A percentile compares a stretch with the other conserved stretches of the same genome.
These are phyloP conservation scores for Mycena belliarum DNA, from an alignment of 768 basidiomycete genomes.

Conservation along the genomic window DNA sequence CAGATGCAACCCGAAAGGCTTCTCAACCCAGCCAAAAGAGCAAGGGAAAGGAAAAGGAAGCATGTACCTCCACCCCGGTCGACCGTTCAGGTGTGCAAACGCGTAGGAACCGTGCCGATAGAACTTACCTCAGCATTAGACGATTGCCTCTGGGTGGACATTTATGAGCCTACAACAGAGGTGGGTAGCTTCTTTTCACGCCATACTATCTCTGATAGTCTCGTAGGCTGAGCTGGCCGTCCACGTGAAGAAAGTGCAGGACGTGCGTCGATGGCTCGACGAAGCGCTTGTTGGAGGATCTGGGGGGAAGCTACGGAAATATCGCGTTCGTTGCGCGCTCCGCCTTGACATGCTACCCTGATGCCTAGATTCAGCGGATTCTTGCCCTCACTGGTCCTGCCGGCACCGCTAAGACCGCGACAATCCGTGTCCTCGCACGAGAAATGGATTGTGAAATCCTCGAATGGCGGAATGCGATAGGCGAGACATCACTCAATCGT, in stretches of 20 bases:
- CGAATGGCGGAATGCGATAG: constrained; percentile 80
- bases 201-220: neutral
- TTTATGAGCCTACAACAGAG: constrained; percentile 61
- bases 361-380: constrained; percentile 57
- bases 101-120: neutral
- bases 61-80: neutral
- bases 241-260: constrained; percentile 76
- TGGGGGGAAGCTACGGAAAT: constrained; percentile 64
- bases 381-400: constrained; percentile 86
- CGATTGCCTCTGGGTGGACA: constrained; percentile 60
- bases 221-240: constrained; percentile 72
- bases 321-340: constrained; percentile 55
- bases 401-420: constrained; percentile 89
- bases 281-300: constrained; percentile 75
- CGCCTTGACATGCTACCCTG: neutral
- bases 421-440: constrained; percentile 68
- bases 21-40: constrained; percentile 10
- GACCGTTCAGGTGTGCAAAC: neutral
- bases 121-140: constrained; percentile 25
- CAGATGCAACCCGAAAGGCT: neutral
- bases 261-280: constrained; percentile 71
- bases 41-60: constrained; percentile 21
- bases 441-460: constrained; percentile 80
- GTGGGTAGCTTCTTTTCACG: constrained; percentile 32
- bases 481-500: constrained; percentile 41